Conservation (phyloP, 1,284 basidiomycete genomes). For the Tetrapyrgos nigripes region DNA sequence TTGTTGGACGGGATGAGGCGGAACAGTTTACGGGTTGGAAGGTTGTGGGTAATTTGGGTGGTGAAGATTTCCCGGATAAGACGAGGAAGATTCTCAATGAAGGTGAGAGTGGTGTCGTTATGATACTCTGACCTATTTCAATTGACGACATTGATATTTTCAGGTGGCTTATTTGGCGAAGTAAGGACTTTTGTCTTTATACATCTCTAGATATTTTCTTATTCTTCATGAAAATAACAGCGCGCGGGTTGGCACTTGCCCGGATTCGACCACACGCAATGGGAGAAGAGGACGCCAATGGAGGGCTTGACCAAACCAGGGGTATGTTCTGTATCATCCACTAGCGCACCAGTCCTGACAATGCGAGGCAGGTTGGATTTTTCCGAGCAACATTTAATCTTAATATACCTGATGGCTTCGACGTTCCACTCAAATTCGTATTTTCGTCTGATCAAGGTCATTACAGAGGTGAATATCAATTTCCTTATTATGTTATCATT, state of each 20-base stretch:
- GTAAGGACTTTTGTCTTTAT: slow-evolving; percentile 41
- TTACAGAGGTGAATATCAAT: background rate
- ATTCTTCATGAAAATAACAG: slow-evolving; percentile 35
- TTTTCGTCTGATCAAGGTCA: slow-evolving; percentile 41
- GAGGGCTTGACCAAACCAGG: background rate
- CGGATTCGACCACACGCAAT: slow-evolving; percentile 66
- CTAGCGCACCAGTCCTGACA: slow-evolving; percentile 63
- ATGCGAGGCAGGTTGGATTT: slow-evolving; percentile 71
- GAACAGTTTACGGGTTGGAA: background rate
- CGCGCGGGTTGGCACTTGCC: slow-evolving; percentile 85
- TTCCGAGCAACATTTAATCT: slow-evolving; percentile 77
- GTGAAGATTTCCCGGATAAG: slow-evolving; percentile 61
- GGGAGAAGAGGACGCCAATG: slow-evolving; percentile 41
- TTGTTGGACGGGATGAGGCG: background rate
- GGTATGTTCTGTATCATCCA: background rate
- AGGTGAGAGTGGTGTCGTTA: slow-evolving; percentile 54
- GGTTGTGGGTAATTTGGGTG: background rate
- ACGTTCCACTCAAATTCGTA: slow-evolving; percentile 70
- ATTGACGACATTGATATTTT: background rate
- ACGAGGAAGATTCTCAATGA: slow-evolving; percentile 65
- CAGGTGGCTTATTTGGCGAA: slow-evolving; percentile 77
- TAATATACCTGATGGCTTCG: slow-evolving; percentile 58
- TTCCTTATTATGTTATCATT: background rate
- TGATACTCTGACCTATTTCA: no score
- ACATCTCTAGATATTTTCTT: background rate